Evolutionary conservation across 352 stramenopile genomes (phyloP).

Genomic region (Paralagenidium karlingii): DNA sequence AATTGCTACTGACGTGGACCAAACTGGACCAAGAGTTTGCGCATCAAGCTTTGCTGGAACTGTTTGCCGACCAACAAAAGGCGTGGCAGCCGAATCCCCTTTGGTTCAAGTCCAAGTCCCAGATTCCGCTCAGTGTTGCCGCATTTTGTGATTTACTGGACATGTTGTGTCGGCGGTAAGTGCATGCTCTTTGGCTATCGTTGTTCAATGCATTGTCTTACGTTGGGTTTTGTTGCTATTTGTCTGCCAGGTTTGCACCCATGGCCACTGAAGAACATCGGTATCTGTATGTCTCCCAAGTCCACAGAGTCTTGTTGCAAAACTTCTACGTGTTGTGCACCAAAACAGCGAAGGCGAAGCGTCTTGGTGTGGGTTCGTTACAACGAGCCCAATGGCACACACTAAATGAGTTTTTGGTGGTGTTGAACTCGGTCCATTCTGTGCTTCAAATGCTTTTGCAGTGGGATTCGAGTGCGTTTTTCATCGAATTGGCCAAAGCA

Average conservation of each 20-base stretch:
- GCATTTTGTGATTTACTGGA: background rate
- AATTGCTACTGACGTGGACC: slow-evolving; percentile 56
- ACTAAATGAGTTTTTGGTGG: slow-evolving; percentile 17
- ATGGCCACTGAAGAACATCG: slow-evolving; percentile 53
- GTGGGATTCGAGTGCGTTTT: slow-evolving; percentile 59
- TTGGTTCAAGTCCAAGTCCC: background rate
- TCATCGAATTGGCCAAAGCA: slow-evolving; percentile 50
- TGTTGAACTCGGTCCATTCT: slow-evolving; percentile 36
- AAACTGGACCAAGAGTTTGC: slow-evolving; percentile 42
- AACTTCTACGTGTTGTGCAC: slow-evolving; percentile 10
- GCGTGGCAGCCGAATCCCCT: background rate
- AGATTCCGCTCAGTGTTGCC: background rate
- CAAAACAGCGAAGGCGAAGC: slow-evolving; percentile 1
- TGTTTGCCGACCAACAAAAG: slow-evolving; percentile 1
- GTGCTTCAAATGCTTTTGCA: slow-evolving; percentile 18
- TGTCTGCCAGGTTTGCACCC: slow-evolving; percentile 41
- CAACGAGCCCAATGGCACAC: background rate
- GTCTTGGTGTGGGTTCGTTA: background rate
- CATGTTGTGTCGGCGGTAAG: background rate
- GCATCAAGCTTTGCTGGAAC: slow-evolving; percentile 15
- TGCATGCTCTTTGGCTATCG: background rate
- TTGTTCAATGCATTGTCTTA: background rate
- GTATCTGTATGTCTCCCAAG: slow-evolving; percentile 69
- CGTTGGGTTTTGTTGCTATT: slow-evolving; percentile 33
- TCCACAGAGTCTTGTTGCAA: slow-evolving; percentile 36